These are phyloP conservation scores for Boletus huronensis DNA, from an alignment of 768 basidiomycete genomes.

Conservation along the genomic window DNA sequence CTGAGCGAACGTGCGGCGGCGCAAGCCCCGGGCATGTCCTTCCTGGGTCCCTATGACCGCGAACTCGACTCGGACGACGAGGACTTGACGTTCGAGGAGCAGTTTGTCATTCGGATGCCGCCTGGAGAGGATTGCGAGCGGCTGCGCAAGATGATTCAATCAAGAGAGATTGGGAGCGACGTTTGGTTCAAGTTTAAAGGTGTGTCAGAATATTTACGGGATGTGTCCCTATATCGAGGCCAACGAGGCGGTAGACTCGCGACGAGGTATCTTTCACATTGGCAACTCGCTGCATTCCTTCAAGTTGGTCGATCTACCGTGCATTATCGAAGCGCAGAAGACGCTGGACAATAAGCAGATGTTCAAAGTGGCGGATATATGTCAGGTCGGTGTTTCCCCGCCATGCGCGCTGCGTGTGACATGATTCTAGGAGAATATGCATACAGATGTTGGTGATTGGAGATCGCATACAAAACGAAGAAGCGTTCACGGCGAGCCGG, in stretches of 20 bases:
- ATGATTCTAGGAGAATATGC: not conserved
- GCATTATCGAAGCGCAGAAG: slow-evolving; percentile 92
- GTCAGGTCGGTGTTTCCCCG: slow-evolving; percentile 58
- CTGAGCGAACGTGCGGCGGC: slow-evolving; percentile 79
- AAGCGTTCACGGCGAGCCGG: slow-evolving; percentile 55
- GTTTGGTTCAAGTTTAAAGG: slow-evolving; percentile 99
- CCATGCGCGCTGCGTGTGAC: slow-evolving; percentile 10
- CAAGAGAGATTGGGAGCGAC: slow-evolving; percentile 76
- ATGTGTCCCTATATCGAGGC: slow-evolving; percentile 1
- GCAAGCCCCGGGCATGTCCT: slow-evolving; percentile 81
- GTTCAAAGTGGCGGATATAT: slow-evolving; percentile 99
- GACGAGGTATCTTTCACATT: slow-evolving; percentile 86
- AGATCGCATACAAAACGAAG: slow-evolving; percentile 68
- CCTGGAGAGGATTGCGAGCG: slow-evolving; percentile 78
- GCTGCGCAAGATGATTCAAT: slow-evolving; percentile 75
- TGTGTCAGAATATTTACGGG: slow-evolving; percentile 25
- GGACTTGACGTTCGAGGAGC: slow-evolving; percentile 93
- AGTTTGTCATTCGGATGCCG: slow-evolving; percentile 89
- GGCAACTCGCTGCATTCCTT: slow-evolving; percentile 78
- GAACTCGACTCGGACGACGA: slow-evolving; percentile 96
- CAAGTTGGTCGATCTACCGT: slow-evolving; percentile 94
- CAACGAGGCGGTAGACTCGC: slow-evolving; percentile 60
- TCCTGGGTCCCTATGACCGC: slow-evolving; percentile 87
- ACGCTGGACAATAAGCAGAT: slow-evolving; percentile 94
- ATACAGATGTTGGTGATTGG: slow-evolving; percentile 89